Evolutionary conservation across 2,329 filamentous ascomycete species (phyloP).

Genomic region (Botrytis squamosa): DNA sequence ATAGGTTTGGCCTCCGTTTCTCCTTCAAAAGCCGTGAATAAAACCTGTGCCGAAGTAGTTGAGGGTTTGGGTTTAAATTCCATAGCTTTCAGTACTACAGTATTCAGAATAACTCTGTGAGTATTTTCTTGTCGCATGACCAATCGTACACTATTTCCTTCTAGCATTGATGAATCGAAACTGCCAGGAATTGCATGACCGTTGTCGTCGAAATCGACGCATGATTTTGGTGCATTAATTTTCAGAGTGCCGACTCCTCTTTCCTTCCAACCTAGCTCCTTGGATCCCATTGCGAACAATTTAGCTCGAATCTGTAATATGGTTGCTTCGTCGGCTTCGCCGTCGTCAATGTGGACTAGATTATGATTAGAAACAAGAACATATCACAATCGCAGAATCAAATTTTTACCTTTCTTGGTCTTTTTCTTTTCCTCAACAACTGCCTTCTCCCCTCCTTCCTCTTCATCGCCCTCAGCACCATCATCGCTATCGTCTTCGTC

Average conservation of each 20-base stretch:
- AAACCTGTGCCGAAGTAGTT: slow-evolving; percentile 53
- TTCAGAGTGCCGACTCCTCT: slow-evolving; percentile 81
- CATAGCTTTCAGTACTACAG: slow-evolving; percentile 74
- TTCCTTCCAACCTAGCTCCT: slow-evolving; percentile 75
- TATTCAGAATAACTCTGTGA: slow-evolving; percentile 83
- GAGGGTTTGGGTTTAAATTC: slow-evolving; percentile 75
- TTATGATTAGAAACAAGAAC: slow-evolving; percentile 1
- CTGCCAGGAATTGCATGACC: slow-evolving; percentile 50
- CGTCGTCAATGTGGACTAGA: slow-evolving; percentile 69
- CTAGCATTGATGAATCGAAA: slow-evolving; percentile 56
- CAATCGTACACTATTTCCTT: slow-evolving; percentile 61
- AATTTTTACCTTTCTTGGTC: slow-evolving; percentile 60
- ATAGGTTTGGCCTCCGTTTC: slow-evolving; percentile 54
- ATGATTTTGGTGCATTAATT: slow-evolving; percentile 68
- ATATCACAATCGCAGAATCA: background rate
- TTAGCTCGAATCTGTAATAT: slow-evolving; percentile 76
- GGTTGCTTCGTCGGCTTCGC: slow-evolving; percentile 79
- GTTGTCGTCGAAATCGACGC: slow-evolving; percentile 54
- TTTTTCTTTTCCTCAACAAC: slow-evolving; percentile 62
- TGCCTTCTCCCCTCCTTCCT: slow-evolving; percentile 51
- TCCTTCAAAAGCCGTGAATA: slow-evolving; percentile 63
- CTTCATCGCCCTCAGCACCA: slow-evolving; percentile 45
- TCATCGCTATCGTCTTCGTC: slow-evolving; percentile 45
- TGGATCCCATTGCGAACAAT: slow-evolving; percentile 72
- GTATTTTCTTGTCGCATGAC: slow-evolving; percentile 92